These are phyloP conservation scores for Dothideomycetidae sp. DNA, from an alignment of 2,329 filamentous ascomycete genomes.

Conservation along the genomic window DNA sequence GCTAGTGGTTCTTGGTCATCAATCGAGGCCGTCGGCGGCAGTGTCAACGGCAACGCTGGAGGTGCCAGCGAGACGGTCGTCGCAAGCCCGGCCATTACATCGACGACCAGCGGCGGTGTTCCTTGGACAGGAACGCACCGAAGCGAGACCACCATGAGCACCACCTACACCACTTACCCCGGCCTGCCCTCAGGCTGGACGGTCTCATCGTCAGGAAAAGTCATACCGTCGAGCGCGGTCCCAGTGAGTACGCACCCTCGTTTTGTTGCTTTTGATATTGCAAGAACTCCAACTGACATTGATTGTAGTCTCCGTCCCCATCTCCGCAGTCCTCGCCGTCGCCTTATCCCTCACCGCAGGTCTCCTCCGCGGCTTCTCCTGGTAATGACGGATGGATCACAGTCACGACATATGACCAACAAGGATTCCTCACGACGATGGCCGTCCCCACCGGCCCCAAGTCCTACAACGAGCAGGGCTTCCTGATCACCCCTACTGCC, in stretches of 20 bases:
- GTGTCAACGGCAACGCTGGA: constrained; percentile 38
- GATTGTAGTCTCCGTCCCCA: constrained; percentile 35
- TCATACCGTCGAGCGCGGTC: constrained; percentile 51
- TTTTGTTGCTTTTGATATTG: constrained; percentile 3
- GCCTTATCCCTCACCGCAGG: constrained; percentile 31
- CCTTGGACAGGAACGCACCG: constrained; percentile 51
- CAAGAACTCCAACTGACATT: constrained; percentile 16
- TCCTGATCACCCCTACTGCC: constrained; percentile 19
- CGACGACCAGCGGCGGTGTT: constrained; percentile 46
- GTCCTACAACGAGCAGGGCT: constrained; percentile 34
- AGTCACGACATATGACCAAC: constrained; percentile 34
- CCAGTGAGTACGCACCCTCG: constrained; percentile 45
- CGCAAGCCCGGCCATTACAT: constrained; percentile 47
- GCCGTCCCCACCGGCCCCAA: constrained; percentile 26
- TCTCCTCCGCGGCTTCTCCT: constrained; percentile 26
- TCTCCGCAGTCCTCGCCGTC: constrained; percentile 38
- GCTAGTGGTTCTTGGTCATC: constrained; percentile 64
- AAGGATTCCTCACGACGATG: constrained; percentile 36
- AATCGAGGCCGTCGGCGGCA: constrained; percentile 67
- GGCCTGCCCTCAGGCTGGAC: constrained; percentile 68
- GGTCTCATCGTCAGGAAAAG: constrained; percentile 60
- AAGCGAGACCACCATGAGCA: constrained; percentile 26
- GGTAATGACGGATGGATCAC: constrained; percentile 27
- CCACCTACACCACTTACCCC: constrained; percentile 32
- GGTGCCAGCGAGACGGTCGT: constrained; percentile 39